Evolutionary conservation across 106 monocot species (phyloP), one percentile per base, ranked within the genome.

Genomic region (Posidonia australis): DNA sequence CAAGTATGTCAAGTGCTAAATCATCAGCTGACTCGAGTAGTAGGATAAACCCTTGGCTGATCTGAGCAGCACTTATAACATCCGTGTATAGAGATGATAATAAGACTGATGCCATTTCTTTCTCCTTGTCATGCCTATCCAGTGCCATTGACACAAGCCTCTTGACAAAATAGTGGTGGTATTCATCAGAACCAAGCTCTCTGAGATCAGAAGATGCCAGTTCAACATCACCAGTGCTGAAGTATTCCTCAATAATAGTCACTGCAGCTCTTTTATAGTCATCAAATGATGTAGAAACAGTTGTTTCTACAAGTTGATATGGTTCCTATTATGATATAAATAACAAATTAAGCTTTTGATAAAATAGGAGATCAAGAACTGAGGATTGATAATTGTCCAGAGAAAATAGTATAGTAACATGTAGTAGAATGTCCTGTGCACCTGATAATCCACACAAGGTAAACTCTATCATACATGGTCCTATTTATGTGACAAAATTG

Each of bases 41-140:
- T 30, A 83, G 69, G 43, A 81, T 21, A 68, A 87, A 92, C 21
- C 91, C 91, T 54, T 66, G 69, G 11, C 70, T 84, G 18, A 92
- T 84, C 43, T 80, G 73, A 62, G 75, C 46, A 18, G 84, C 75
- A 54, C 67, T 80, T 60, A 87, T 77, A 54, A 79, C 68, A 67
- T 92, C 79, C 9, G 73, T 77, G 69, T 92, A 92, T 5, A 92
- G 57, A 60, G 84, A 70, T 67, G 92, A 92, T 5, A 92, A 76
- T 26, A 92, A 68, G 67, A 92, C 81, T 10, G 92, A 84, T 32
- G 92, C 81, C 87, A 92, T 92, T 32, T 92, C 92, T 68, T 92
- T 92, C 73, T 92, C 84, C 58, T 84, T 92, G 64, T 92, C 87
- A 71, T 84, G 84, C 19, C 87, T 77, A 44, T 92, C 92, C 87